Evolutionary conservation across 1,284 basidiomycete genomes (phyloP).

Genomic region (Cryptococcus wingfieldii): DNA sequence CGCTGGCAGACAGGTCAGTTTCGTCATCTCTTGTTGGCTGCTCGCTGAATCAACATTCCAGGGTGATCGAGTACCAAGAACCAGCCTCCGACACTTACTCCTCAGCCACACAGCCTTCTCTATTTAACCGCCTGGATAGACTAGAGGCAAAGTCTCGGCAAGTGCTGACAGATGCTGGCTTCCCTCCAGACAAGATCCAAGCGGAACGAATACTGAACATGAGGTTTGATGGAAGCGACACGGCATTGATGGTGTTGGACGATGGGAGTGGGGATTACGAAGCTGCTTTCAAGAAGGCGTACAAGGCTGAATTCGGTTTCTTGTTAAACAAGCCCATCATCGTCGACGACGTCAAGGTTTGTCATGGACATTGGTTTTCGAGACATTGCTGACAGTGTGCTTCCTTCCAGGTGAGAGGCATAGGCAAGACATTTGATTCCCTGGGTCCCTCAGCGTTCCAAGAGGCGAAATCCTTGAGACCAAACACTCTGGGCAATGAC

Average conservation of each 20-base stretch:
- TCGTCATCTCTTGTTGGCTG: background rate
- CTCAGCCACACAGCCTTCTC: slow-evolving; percentile 52
- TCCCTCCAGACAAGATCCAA: slow-evolving; percentile 63
- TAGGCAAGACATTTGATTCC: slow-evolving; percentile 82
- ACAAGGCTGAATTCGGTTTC: slow-evolving; percentile 88
- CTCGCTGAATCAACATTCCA: slow-evolving; percentile 31
- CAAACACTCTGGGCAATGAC: slow-evolving; percentile 42
- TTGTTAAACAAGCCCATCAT: slow-evolving; percentile 74
- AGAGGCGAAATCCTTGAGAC: slow-evolving; percentile 54
- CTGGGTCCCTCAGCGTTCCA: slow-evolving; percentile 74
- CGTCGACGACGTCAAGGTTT: slow-evolving; percentile 86
- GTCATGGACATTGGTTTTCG: slow-evolving; percentile 9
- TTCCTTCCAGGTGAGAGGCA: slow-evolving; percentile 42
- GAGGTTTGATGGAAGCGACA: slow-evolving; percentile 78
- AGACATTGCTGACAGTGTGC: background rate
- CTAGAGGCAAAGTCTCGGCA: slow-evolving; percentile 60
- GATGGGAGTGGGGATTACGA: slow-evolving; percentile 74
- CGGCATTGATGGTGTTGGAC: slow-evolving; percentile 75
- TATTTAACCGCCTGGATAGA: slow-evolving; percentile 63
- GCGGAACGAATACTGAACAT: slow-evolving; percentile 83
- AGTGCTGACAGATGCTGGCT: slow-evolving; percentile 74
- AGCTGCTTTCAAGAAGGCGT: slow-evolving; percentile 68
- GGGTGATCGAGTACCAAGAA: slow-evolving; percentile 79
- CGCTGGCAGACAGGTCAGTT: slow-evolving; percentile 72
- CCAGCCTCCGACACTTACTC: slow-evolving; percentile 67